phyloP scores from a whole-genome alignment of 495 filamentous ascomycete genomes.

The Penicillium simplicissimum region DNA sequence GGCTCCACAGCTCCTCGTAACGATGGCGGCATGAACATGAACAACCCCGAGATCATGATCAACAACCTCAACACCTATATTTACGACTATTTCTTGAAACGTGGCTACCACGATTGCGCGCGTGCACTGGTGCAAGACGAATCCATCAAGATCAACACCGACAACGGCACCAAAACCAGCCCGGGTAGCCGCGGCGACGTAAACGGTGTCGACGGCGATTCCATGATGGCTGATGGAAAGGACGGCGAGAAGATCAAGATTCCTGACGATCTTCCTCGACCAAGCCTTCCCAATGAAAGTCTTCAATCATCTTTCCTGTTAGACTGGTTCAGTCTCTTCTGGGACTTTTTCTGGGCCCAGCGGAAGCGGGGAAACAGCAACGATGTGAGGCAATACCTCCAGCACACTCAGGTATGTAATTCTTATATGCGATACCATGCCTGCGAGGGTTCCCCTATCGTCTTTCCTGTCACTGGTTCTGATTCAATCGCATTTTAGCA shows the following conservation, averaged over 20 bases:
- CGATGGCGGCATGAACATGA: conserved; percentile 47
- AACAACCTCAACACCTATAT: conserved; percentile 96
- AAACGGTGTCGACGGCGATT: conserved; percentile 77
- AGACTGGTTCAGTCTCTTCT: conserved; percentile 96
- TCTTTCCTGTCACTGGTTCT: conserved; percentile 1
- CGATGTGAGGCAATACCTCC: conserved; percentile 67
- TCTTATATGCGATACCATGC: neutral
- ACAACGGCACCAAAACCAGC: conserved; percentile 60
- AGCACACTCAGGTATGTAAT: conserved; percentile 72
- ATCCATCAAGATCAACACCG: conserved; percentile 53
- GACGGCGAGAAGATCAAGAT: conserved; percentile 70
- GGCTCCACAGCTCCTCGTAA: conserved; percentile 54
- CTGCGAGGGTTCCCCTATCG: neutral
- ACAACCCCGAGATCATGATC: conserved; percentile 56
- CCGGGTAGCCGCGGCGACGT: conserved; percentile 58
- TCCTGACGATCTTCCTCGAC: conserved; percentile 76
- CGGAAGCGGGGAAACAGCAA: conserved; percentile 59
- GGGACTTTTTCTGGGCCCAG: conserved; percentile 86
- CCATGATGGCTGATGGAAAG: conserved; percentile 81
- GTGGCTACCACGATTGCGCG: conserved; percentile 78
- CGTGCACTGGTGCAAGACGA: conserved; percentile 62
- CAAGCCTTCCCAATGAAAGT: conserved; percentile 62
- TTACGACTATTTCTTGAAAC: conserved; percentile 91
- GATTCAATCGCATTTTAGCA: conserved; percentile 33
- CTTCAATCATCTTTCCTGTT: conserved; percentile 77